Evolutionary conservation across 208 protist genomes (phyloP), one percentile per base, ranked within the genome.

Genomic region (Acanthamoeba sp.): DNA sequence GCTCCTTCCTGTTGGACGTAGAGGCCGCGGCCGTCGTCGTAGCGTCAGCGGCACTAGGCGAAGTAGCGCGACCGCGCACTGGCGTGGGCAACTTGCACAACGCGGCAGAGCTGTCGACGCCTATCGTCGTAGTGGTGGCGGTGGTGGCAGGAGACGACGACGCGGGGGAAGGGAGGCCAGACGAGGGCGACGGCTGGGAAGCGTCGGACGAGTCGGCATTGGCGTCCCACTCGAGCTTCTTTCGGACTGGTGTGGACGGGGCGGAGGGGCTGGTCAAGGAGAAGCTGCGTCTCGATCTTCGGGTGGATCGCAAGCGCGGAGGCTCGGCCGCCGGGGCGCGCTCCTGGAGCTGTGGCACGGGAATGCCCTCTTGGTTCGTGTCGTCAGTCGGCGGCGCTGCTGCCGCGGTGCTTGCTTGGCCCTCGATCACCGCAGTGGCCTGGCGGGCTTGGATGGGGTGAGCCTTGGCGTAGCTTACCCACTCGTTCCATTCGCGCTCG

Each of bases 181-280:
- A 34, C 16, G 29, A 14, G 62, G 62, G 62, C 62, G 29, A 36
- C 0, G 20, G 62, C 12, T 38, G 10, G 0, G 10, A 24, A 3
- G 9, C 62, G 29, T 20, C 62, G 7, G 62, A 38, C 12, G 16
- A 24, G 55, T 16, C 55, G 55, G 62, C 62, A 16, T 36, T 71
- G 24, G 3, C 32, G 78, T 59, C 78, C n/a, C 32, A 87, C 78
- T 87, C 78, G 14, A 87, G 48, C 40, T 27, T 52, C 78, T 87
- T 87, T n/a, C 78, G 78, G 2, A 87, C 78, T 2, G 78, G 78
- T 4, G 78, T 87, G 27, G 78, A 87, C 4, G 78, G 78, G 48
- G 45, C 78, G 27, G 32, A 24, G 38, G 78, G 78, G 14, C 78
- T 38, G 27, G 78, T 87, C 29, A 87, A 45, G 24, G 78, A 87